Conservation (phyloP, 768 basidiomycete genomes). For the button mushroom (Agaricus bisporus) region DNA sequence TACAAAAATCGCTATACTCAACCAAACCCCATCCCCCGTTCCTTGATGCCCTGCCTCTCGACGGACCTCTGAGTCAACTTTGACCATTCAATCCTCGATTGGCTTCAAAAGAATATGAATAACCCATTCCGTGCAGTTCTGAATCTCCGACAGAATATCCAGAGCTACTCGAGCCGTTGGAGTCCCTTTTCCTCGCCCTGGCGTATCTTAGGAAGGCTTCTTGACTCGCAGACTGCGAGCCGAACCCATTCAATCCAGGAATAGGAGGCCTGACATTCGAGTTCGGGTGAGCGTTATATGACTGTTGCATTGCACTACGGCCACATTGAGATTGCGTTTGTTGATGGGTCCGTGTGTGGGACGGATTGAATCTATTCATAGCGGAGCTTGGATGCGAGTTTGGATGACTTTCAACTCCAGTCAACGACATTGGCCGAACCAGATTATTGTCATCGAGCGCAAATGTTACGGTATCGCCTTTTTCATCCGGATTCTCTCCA, state of each 20-base stretch:
- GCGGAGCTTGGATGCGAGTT: background rate
- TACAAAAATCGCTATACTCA: too few species aligned
- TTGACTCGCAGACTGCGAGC: background rate
- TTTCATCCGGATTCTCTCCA: background rate
- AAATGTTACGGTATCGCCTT: background rate
- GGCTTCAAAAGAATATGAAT: background rate
- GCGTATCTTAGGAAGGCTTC: background rate
- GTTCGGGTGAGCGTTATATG: background rate
- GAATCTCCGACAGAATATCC: background rate
- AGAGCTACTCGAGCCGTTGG: constrained; percentile 3
- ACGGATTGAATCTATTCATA: background rate
- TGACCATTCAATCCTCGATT: background rate
- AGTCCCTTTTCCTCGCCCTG: background rate
- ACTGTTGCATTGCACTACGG: background rate
- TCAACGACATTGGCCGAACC: background rate
- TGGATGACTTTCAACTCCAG: background rate
- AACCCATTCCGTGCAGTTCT: background rate
- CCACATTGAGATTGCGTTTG: background rate
- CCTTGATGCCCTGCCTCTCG: background rate
- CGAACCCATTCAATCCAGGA: background rate
- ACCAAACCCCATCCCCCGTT: too few species aligned
- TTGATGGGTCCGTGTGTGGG: background rate
- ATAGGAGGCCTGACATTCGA: background rate
- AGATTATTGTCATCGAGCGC: background rate
- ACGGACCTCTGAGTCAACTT: background rate